A percentile compares a stretch with the other conserved stretches of the same genome.
Evolutionary conservation across 2,329 filamentous ascomycete species (phyloP).

Genomic region (Bipolaris victoriae): DNA sequence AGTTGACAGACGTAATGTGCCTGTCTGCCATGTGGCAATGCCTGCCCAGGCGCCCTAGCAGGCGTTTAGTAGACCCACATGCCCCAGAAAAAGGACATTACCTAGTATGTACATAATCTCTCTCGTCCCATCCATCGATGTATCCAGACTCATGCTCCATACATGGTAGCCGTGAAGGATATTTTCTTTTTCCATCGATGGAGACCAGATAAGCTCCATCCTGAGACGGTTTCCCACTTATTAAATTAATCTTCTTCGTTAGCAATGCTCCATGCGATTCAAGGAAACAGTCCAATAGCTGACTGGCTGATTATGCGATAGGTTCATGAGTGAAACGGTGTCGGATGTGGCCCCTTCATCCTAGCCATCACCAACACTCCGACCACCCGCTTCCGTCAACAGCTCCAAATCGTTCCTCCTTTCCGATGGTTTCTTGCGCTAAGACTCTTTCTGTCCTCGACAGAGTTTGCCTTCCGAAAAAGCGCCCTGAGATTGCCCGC

Average conservation of each 20-base stretch:
- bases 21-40: not conserved
- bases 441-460: not conserved
- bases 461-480: not conserved
- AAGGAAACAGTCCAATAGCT: not conserved
- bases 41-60: not conserved
- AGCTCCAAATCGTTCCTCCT: not conserved
- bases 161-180: not conserved
- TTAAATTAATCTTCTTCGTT: not conserved
- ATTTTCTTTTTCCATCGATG: not conserved
- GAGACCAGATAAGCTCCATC: not conserved
- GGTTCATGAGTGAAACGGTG: not conserved
- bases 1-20: not conserved
- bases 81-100: not conserved
- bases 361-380: not conserved
- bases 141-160: not conserved
- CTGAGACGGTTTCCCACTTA: too few relatives aligned
- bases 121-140: not conserved
- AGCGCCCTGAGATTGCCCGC: not conserved
- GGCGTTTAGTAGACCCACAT: not conserved
- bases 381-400: too few relatives aligned
- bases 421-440: not conserved
- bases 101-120: not conserved
- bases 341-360: not conserved
- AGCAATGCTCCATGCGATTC: not conserved
- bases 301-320: not conserved